Percentiles rank a stretch among this genome's conserved stretches.
These are phyloP conservation scores for Solanum clarkiae DNA, from an alignment of 257 asterid species.

Conservation along the genomic window DNA sequence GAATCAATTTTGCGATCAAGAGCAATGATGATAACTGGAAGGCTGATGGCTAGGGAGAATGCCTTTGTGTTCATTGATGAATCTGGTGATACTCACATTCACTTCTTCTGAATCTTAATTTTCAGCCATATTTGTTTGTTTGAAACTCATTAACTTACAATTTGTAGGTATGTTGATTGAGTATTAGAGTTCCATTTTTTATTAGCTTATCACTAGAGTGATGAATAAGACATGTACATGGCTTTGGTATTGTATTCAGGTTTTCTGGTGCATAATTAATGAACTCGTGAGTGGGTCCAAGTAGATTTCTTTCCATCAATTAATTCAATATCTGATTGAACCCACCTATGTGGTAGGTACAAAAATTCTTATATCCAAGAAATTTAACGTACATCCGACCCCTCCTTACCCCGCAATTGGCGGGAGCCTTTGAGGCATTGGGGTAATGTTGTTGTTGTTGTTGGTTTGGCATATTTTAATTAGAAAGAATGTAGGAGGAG, in stretches of 20 bases:
- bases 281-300: background rate
- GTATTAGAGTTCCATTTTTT: background rate
- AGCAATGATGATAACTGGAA: conserved; percentile 86
- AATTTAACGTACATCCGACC: background rate
- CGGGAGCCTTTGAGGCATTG: too few species aligned
- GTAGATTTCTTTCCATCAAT: background rate
- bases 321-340: background rate
- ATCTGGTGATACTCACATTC: conserved; percentile 34
- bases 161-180: background rate
- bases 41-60: conserved; percentile 76
- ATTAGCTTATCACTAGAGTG: background rate
- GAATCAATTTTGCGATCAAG: conserved; percentile 80
- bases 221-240: background rate
- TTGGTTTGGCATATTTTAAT: background rate
- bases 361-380: background rate
- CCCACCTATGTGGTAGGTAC: background rate
- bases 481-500: background rate
- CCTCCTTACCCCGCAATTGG: too few species aligned
- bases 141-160: background rate
- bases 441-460: too few species aligned
- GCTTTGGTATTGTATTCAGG: background rate
- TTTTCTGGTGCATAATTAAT: background rate
- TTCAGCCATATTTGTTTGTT: background rate
- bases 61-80: conserved; percentile 57
- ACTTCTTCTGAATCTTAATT: background rate